Evolutionary conservation across 257 asterid species (phyloP).

Genomic region (Euphrasia confusa): DNA sequence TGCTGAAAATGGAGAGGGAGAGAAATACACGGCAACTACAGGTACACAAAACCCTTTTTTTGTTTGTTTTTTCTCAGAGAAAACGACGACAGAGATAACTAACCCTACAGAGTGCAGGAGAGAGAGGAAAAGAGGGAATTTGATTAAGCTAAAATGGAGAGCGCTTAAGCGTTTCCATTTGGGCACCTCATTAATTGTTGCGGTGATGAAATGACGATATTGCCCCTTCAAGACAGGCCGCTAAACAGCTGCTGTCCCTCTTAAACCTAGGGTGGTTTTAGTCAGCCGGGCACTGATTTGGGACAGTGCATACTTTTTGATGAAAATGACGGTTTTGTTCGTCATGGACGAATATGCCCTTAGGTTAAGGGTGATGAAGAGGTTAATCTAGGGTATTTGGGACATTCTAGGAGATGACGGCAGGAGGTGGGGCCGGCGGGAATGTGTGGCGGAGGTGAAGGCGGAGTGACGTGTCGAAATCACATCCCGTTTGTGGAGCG

Average conservation of each 20-base stretch:
- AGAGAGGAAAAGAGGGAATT: constrained; percentile 11
- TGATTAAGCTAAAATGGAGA: constrained; percentile 16
- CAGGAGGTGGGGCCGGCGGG: constrained; percentile 20
- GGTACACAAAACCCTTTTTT: not conserved
- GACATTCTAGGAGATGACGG: constrained; percentile 20
- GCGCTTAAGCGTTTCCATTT: constrained; percentile 27
- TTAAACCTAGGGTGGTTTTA: constrained; percentile 27
- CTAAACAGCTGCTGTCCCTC: constrained; percentile 22
- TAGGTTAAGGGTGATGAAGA: not conserved
- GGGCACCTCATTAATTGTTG: constrained; percentile 14
- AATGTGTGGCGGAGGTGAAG: constrained; percentile 49
- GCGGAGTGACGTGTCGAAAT: constrained; percentile 44
- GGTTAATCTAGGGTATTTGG: not conserved
- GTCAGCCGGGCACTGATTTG: constrained; percentile 32
- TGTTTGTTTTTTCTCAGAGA: not conserved
- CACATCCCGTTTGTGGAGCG: constrained; percentile 4
- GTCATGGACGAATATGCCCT: constrained; percentile 31
- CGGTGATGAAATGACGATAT: constrained; percentile 18
- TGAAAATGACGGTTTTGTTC: constrained; percentile 32
- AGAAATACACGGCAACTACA: constrained; percentile 20
- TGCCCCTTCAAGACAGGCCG: constrained; percentile 29
- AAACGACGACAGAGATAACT: not conserved
- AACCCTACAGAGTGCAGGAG: constrained; percentile 4
- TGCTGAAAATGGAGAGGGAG: constrained; percentile 17
- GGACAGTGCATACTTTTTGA: constrained; percentile 32